Evolutionary conservation across 805 yeast genomes (phyloP), one percentile per base, ranked within the genome.

Genomic region (Lipomyces spencermartinsiae): DNA sequence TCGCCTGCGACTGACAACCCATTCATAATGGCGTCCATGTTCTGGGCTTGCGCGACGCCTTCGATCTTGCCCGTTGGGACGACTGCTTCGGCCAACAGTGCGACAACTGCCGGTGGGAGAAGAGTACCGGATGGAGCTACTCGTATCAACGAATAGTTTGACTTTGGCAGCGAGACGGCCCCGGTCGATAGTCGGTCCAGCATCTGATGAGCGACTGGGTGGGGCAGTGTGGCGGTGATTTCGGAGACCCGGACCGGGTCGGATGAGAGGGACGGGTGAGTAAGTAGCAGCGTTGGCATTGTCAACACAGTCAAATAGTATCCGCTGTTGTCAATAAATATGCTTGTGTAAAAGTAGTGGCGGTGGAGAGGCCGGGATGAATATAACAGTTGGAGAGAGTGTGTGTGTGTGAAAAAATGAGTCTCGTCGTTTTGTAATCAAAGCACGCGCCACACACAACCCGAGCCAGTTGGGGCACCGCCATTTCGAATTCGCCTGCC

Each of bases 21-120:
- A 39, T 84, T 82, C 82, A 88, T 83, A 62, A 90, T 80, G 33
- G 88, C 93, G 73, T 88, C 89, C 63, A 91, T 76, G 58, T 63
- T 66, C 60, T 69, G 72, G 19, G 55, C 12, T 16, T 68, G 63
- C 12, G 75, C 59, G 1, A 72, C 71, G 22, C 83, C 83, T 6
- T 63, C 62, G 14, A 81, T 62, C 25, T 51, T 59, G 34, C 80
- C 83, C 2, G 76, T 75, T 22, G 77, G 74, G 25, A 66, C 65
- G 66, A 81, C 65, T 2, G 79, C 62, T 0, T 64, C 68, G 59
- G 67, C 75, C 8, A 81, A 58, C 10, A 65, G 62, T 58, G 78
- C 80, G 16, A 77, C 70, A 51, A 74, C 69, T n/a, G 63, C 46
- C 8, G 67, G 54, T 8, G 73, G 66, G 43, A 78, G 64, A 19